These are phyloP conservation scores for Cladosporium halotolerans DNA, from an alignment of 2,329 filamentous ascomycete genomes.

Conservation along the genomic window DNA sequence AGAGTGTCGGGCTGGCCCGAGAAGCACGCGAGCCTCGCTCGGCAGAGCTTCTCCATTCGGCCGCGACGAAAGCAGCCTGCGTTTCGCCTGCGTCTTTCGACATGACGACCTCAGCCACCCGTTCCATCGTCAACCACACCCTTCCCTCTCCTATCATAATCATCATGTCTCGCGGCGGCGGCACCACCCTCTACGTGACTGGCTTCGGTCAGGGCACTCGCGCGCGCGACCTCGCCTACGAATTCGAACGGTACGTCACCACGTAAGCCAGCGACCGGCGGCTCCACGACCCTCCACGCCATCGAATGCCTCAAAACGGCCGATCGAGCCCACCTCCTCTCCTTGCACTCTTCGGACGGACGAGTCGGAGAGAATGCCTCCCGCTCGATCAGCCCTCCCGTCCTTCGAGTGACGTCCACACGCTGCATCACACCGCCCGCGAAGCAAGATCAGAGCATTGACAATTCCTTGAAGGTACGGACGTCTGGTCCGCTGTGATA, in stretches of 20 bases:
- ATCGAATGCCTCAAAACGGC: background rate
- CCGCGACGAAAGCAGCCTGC: background rate
- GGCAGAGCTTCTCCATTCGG: background rate
- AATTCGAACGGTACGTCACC: conserved; percentile 99
- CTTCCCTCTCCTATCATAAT: background rate
- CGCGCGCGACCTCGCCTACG: conserved; percentile 98
- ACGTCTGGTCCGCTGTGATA: conserved; percentile 95
- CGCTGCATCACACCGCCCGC: background rate
- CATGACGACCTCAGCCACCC: background rate
- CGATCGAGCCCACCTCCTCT: conserved; percentile 13
- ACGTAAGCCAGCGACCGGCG: conserved; percentile 15
- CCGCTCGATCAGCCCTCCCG: background rate
- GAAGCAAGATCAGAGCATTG: conserved; percentile 22
- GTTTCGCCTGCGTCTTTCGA: background rate
- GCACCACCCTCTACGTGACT: conserved; percentile 94
- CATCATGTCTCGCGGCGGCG: conserved; percentile 78
- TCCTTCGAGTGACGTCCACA: background rate
- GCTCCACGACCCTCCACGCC: conserved; percentile 1
- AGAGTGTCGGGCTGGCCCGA: background rate
- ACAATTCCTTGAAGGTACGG: conserved; percentile 69
- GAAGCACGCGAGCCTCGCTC: background rate
- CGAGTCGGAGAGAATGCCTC: background rate
- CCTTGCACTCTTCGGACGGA: conserved; percentile 14
- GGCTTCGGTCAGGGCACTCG: conserved; percentile 98
- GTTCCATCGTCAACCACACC: background rate